Percentiles rank a stretch among this genome's conserved stretches.
Conservation (phyloP, 805 yeast species). For the Candida berthetii region DNA sequence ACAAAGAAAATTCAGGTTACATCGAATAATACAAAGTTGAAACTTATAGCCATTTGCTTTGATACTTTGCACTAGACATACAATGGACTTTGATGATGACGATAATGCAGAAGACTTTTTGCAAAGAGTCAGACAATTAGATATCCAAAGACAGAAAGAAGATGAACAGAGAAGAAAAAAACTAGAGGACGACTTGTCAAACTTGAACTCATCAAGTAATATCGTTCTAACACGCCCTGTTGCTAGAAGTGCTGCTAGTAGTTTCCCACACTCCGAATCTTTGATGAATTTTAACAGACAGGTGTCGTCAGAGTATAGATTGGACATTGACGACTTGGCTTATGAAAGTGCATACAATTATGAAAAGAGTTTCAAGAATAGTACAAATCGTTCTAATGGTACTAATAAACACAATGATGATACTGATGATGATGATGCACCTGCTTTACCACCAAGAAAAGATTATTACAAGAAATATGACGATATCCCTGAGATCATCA, state of each 20-base stretch:
- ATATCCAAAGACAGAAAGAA: constrained; percentile 1
- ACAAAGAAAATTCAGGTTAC: too few relatives aligned
- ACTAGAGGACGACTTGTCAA: neutral
- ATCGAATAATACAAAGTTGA: too few relatives aligned
- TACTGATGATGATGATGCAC: neutral
- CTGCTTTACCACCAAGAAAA: neutral
- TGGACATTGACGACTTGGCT: constrained; percentile 37
- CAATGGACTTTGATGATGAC: constrained; percentile 1
- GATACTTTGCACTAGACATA: too few relatives aligned
- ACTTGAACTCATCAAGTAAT: neutral
- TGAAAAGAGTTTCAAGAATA: constrained; percentile 50
- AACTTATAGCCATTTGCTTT: too few relatives aligned
- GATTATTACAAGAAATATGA: constrained; percentile 6
- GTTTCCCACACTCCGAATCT: constrained; percentile 8
- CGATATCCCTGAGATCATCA: constrained; percentile 14
- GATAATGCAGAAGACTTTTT: constrained; percentile 1
- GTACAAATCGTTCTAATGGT: constrained; percentile 33
- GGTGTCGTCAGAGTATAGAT: constrained; percentile 40
- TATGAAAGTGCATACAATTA: constrained; percentile 57
- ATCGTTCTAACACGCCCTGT: neutral
- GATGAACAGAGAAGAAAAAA: neutral
- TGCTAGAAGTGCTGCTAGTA: neutral
- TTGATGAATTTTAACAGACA: constrained; percentile 12
- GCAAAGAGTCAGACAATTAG: constrained; percentile 1
- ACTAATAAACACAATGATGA: too few relatives aligned